Percentiles rank a stretch among this genome's conserved stretches.
Evolutionary conservation across 2,329 filamentous ascomycete genomes (phyloP).

Genomic region (Apiospora saccharicola): DNA sequence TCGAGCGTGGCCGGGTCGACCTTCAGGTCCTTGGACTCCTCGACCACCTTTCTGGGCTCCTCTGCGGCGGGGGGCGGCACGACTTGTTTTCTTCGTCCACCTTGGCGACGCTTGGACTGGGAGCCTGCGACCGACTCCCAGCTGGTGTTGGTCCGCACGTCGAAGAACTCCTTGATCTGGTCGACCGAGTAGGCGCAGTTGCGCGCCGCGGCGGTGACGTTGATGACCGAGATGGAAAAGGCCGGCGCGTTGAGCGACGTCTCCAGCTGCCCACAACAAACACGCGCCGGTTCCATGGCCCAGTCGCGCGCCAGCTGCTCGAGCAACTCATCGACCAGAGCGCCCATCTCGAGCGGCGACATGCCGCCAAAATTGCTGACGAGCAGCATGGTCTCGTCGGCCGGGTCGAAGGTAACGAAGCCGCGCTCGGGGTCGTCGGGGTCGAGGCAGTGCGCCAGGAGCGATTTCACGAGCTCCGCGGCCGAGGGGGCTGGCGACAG

Average conservation of each 20-base stretch:
- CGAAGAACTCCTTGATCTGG: constrained; percentile 70
- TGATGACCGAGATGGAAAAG: constrained; percentile 73
- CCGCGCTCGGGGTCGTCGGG: constrained; percentile 57
- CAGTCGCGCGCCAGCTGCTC: constrained; percentile 56
- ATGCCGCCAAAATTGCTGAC: constrained; percentile 68
- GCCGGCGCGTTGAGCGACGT: constrained; percentile 76
- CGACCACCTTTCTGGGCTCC: constrained; percentile 46
- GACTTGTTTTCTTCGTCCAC: constrained; percentile 51
- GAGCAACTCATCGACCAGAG: constrained; percentile 60
- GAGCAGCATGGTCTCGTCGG: constrained; percentile 60
- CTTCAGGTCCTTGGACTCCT: constrained; percentile 51
- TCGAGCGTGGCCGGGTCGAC: constrained; percentile 62
- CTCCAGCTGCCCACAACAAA: constrained; percentile 71
- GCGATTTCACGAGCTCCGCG: constrained; percentile 59
- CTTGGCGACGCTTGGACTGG: constrained; percentile 45
- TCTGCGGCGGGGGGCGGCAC: constrained; percentile 46
- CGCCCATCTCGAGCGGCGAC: constrained; percentile 64
- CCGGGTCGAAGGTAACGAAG: constrained; percentile 55
- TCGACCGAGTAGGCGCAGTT: constrained; percentile 54
- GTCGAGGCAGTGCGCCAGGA: constrained; percentile 68
- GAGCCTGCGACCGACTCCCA: constrained; percentile 61
- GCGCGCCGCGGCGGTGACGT: constrained; percentile 57
- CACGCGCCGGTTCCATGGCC: constrained; percentile 59
- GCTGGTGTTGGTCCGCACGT: constrained; percentile 65
- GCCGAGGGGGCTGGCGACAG: constrained; percentile 59